Base-by-base conservation (phyloP, 805 yeast species). In the Sungouiozyma intestinalis region DNA sequence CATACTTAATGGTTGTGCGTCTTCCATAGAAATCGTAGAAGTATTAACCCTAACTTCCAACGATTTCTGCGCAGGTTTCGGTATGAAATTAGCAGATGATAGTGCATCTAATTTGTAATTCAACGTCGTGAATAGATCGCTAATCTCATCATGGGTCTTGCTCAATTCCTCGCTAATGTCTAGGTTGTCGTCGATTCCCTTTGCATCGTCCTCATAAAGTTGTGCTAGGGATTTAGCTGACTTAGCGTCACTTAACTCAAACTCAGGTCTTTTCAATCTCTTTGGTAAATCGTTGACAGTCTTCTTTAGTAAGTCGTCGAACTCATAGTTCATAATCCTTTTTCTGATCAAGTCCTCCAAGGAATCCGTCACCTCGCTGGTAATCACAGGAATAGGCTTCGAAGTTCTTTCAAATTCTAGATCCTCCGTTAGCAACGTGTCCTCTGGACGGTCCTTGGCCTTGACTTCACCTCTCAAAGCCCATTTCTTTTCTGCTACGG, bases 331-430 rank as follows among this genome's bases (percentile, higher is more conserved):
- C 53, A 74, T 72, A 52, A 92, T 81, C 58, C 97, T 76, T 52
- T 85, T 74, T 60, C 85, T 74, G 53, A 90, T 90, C 65, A 92
- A 68, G 40, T 90, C 97, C 58, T 92, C 98, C 17, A 90, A 64
- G 1, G 83, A 68, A 52, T 85, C 94, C 0, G 97, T 86, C 9
- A 82, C 74, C 49, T 88, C 95, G 52, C 78, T 78, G 1, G 98
- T 92, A 43, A 88, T 85, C 5, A 88, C 87, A 0, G 98, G 98
- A 3, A 87, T 97, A 0, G 98, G 96, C 54, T 90, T 90, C 7
- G 96, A 79, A 5, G 87, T 85, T 55, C 97, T 75, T 53, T 90
- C 98, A 55, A 90, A 92, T 50, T 87, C 94, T 41, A 90, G 66
- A 35, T 74, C 86, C 53, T 84, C 95, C 35, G 79, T 81, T 44